A percentile compares a stretch with the other conserved stretches of the same genome.
Conservation (phyloP, 1,284 basidiomycete genomes). For the Tausonia pullulans region DNA sequence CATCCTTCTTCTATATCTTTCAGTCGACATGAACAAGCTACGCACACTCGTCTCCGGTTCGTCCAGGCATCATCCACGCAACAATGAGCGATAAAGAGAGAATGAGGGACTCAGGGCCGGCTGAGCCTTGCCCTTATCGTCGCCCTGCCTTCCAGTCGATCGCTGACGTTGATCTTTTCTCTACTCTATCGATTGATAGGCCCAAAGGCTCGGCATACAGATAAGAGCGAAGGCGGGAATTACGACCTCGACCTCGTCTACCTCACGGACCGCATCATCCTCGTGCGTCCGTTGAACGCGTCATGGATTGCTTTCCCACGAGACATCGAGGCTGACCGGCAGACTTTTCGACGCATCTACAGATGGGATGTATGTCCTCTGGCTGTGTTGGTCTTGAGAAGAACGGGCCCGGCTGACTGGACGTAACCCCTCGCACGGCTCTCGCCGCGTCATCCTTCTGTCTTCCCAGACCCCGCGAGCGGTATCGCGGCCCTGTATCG, state of each 20-base stretch:
- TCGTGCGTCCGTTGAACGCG: slow-evolving; percentile 40
- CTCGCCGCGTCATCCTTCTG: not conserved
- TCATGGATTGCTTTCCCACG: too few relatives aligned
- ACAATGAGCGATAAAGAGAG: not conserved
- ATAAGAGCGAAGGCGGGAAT: slow-evolving; percentile 44
- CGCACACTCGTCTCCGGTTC: not conserved
- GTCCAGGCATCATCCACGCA: not conserved
- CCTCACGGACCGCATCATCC: slow-evolving; percentile 47
- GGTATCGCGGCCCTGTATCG: slow-evolving; percentile 72
- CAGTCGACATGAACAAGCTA: not conserved
- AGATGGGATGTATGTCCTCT: slow-evolving; percentile 40
- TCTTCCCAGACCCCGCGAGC: slow-evolving; percentile 48
- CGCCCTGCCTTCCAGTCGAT: not conserved
- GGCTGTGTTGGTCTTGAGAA: not conserved
- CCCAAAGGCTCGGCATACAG: slow-evolving; percentile 63
- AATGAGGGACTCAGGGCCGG: not conserved
- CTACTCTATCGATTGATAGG: slow-evolving; percentile 21
- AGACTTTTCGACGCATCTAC: not conserved
- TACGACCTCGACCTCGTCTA: slow-evolving; percentile 73
- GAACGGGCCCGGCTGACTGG: not conserved
- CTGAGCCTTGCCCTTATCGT: not conserved
- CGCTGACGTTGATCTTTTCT: too few relatives aligned
- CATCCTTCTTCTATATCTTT: too few relatives aligned
- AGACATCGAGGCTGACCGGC: too few relatives aligned
- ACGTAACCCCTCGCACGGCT: too few relatives aligned